Percentiles rank a stretch among this genome's conserved stretches.
Evolutionary conservation across 805 yeast species (phyloP).

Genomic region (Maudiozyma pseudohumilis): DNA sequence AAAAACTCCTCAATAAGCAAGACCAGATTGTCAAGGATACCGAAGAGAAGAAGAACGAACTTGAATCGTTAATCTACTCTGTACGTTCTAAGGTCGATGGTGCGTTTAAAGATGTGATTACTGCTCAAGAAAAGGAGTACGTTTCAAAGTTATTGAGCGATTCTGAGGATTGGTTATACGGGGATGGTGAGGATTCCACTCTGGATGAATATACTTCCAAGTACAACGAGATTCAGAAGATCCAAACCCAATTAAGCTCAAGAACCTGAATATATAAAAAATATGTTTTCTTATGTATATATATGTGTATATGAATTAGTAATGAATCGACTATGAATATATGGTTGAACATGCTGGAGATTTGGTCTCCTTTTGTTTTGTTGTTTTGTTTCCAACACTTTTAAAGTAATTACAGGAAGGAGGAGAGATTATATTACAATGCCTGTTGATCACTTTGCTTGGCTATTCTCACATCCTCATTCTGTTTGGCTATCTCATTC

Average conservation of each 20-base stretch:
- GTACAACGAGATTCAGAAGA: constrained; percentile 66
- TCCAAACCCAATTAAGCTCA: background rate
- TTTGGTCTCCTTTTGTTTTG: too few species aligned
- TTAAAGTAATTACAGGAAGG: too few species aligned
- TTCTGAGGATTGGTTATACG: constrained; percentile 78
- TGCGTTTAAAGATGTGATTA: constrained; percentile 74
- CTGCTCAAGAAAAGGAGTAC: constrained; percentile 77
- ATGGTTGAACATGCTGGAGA: too few species aligned
- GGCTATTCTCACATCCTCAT: too few species aligned
- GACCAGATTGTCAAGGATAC: constrained; percentile 97
- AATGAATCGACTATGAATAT: too few species aligned
- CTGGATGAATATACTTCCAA: constrained; percentile 95
- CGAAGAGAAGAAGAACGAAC: constrained; percentile 90
- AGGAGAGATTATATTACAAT: too few species aligned
- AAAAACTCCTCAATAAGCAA: constrained; percentile 70
- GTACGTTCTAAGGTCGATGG: constrained; percentile 94
- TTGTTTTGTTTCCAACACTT: too few species aligned
- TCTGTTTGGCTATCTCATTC: too few species aligned
- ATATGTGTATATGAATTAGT: too few species aligned
- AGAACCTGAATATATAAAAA: background rate
- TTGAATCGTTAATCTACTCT: constrained; percentile 96
- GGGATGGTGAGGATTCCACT: constrained; percentile 77
- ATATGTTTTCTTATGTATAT: background rate
- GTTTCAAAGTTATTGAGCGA: constrained; percentile 61
- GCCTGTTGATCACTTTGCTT: too few species aligned